Evolutionary conservation across 2,329 filamentous ascomycete genomes (phyloP).

Genomic region (Fusarium sublunatum): DNA sequence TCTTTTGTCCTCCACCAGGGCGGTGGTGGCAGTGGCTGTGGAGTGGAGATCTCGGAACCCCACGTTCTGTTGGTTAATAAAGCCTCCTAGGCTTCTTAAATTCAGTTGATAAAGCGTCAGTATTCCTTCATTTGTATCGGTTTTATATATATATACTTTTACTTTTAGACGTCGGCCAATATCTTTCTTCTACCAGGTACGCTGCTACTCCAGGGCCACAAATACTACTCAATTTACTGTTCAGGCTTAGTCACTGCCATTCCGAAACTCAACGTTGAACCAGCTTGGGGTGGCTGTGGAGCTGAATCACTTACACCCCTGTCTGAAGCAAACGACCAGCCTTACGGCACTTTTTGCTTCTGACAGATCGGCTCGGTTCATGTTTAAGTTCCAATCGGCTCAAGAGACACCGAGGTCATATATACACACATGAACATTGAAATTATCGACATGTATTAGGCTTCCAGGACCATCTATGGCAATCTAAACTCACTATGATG

Average conservation of each 20-base stretch:
- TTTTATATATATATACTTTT: too few relatives aligned
- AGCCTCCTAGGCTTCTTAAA: neutral
- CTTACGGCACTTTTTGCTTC: neutral
- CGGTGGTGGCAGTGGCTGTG: slow-evolving; percentile 11
- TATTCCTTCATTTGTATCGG: neutral
- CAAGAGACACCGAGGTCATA: slow-evolving; percentile 23
- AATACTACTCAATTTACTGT: neutral
- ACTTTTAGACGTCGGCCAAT: neutral
- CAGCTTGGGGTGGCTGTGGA: slow-evolving; percentile 7
- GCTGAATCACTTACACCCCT: slow-evolving; percentile 15
- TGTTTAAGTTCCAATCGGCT: slow-evolving; percentile 14
- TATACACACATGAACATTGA: slow-evolving; percentile 1
- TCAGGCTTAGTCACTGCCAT: neutral
- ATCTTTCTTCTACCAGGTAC: too few relatives aligned
- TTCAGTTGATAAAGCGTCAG: neutral
- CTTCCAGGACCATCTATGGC: neutral
- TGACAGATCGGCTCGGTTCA: slow-evolving; percentile 21
- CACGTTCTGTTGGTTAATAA: slow-evolving; percentile 5
- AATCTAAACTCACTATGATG: neutral
- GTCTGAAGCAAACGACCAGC: neutral
- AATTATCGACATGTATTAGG: neutral
- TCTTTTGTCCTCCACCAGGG: too few relatives aligned
- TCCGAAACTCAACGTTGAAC: too few relatives aligned
- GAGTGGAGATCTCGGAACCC: slow-evolving; percentile 24
- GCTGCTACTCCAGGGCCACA: too few relatives aligned